phyloP scores from a whole-genome alignment of 345 rosid genomes.

The Pugionium cornutum region DNA sequence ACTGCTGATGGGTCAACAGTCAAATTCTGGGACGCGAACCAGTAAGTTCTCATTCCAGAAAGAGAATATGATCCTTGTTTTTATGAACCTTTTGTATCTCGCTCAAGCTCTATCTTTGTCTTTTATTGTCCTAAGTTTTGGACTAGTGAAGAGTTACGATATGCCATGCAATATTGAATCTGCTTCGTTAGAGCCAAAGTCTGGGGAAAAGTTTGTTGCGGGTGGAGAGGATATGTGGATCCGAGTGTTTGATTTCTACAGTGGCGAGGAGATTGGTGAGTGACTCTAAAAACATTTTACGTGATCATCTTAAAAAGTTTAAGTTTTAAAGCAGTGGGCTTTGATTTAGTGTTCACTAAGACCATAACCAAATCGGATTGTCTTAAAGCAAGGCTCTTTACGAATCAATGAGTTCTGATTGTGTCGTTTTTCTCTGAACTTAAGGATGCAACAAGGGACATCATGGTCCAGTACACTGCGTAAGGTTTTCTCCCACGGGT shows the following conservation, averaged over 20 bases:
- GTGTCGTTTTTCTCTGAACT: conserved; percentile 2
- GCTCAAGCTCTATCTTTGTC: background rate
- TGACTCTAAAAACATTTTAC: conserved; percentile 1
- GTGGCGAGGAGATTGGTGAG: conserved; percentile 68
- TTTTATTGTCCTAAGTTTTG: conserved; percentile 50
- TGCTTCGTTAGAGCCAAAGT: conserved; percentile 75
- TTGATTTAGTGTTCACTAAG: background rate
- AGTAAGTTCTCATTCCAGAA: conserved; percentile 53
- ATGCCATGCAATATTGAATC: conserved; percentile 87
- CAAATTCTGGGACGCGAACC: conserved; percentile 98
- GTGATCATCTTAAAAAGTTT: background rate
- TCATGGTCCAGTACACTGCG: conserved; percentile 91
- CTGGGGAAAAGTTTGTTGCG: conserved; percentile 78
- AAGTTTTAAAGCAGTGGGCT: too few species aligned
- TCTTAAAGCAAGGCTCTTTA: background rate
- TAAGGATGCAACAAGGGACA: conserved; percentile 95
- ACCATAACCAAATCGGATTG: background rate
- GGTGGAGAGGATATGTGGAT: conserved; percentile 97
- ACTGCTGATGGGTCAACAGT: conserved; percentile 87
- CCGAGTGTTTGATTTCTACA: conserved; percentile 69
- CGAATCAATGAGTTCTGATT: too few species aligned
- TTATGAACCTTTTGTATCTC: background rate
- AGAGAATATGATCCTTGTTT: background rate
- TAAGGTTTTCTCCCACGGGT: conserved; percentile 88
- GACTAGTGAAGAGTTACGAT: conserved; percentile 75